Evolutionary conservation across 768 basidiomycete genomes (phyloP), one percentile per base, ranked within the genome.

Genomic region (Melanogaster broomeanus): DNA sequence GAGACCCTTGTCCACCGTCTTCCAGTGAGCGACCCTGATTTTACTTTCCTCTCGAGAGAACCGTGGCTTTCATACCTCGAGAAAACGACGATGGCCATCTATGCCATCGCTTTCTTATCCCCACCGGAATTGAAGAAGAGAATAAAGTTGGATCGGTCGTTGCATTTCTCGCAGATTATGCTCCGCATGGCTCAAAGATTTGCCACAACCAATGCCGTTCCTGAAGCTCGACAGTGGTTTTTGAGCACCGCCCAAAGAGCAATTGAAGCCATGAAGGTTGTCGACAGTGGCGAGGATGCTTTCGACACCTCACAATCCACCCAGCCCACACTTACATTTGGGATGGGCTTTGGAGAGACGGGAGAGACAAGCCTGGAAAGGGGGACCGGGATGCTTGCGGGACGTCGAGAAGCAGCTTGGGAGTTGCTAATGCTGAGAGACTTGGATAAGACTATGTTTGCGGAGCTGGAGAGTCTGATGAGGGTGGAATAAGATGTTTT

Each of bases 51-150:
- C 58, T 69, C 73, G 48, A 76, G 82, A 56, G 86, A 90, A 62
- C 62, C 72, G 19, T 93, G 90, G 85, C 67, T 94, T 40, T 82
- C 83, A 37, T 88, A 91, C 67, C 70, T 90, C 55, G 90, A 95
- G 74, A 89, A 88, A 58, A 72, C 78, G 46, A 76, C 88, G 41
- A 82, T 94, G 77, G 80, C 82, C n/a, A 79, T 97, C 37, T 98
- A 97, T 72, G 86, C 86, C 33, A 73, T 98, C 56, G 82, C 86
- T 21, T 98, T 93, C 75, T 74, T 95, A 48, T 83, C 93, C 3
- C 80, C 93, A 2, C 84, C 86, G 4, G 76, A 80, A 24, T 63
- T 95, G 55, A 93, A 95, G 72, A 74, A 77, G 48, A 79, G 72
- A 55, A 77, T 93, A 58, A 88, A 90, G 59, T 66, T 71, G 10